phyloP scores from a whole-genome alignment of 2,329 filamentous ascomycete species.

The Aspergillus sp. region DNA sequence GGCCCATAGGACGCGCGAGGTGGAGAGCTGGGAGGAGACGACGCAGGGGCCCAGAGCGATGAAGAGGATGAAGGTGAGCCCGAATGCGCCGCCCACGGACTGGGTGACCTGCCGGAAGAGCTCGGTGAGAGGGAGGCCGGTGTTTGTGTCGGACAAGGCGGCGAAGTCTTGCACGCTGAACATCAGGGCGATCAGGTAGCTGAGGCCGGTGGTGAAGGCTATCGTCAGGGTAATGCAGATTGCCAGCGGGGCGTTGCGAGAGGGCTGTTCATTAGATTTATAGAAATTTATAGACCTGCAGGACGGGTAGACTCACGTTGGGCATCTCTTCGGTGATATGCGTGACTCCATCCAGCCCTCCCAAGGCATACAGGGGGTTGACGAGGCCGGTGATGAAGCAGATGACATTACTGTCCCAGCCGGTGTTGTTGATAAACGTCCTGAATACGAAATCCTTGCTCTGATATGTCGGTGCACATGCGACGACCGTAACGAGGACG shows the following conservation, averaged over 20 bases:
- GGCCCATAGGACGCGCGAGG: slow-evolving; percentile 12
- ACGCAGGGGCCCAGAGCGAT: slow-evolving; percentile 6
- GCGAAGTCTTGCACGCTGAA: slow-evolving; percentile 9
- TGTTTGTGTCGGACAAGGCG: slow-evolving; percentile 1
- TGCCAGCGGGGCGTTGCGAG: slow-evolving; percentile 7
- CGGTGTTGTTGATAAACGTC: slow-evolving; percentile 12
- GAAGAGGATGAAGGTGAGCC: slow-evolving; percentile 8
- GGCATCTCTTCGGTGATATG: slow-evolving; percentile 12
- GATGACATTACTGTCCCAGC: slow-evolving; percentile 12
- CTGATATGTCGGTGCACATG: slow-evolving; percentile 9
- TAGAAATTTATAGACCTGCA: neutral
- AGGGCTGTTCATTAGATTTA: neutral
- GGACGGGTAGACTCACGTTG: neutral
- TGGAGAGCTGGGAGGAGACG: slow-evolving; percentile 4
- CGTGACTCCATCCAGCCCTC: slow-evolving; percentile 3
- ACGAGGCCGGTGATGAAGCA: slow-evolving; percentile 12
- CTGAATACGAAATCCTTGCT: slow-evolving; percentile 8
- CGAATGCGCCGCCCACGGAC: slow-evolving; percentile 6
- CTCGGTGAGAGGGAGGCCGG: slow-evolving; percentile 4
- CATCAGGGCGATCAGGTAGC: slow-evolving; percentile 8
- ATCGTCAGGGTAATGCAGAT: slow-evolving; percentile 7
- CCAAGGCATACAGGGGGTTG: slow-evolving; percentile 7
- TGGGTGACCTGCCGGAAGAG: slow-evolving; percentile 7
- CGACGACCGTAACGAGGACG: slow-evolving; percentile 10
- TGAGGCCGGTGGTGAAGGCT: slow-evolving; percentile 4